Percentiles rank a stretch among this genome's conserved stretches.
Evolutionary conservation across 192 early-diverging fungal genomes (phyloP).

Genomic region (Rhizoclosmatium sp.): DNA sequence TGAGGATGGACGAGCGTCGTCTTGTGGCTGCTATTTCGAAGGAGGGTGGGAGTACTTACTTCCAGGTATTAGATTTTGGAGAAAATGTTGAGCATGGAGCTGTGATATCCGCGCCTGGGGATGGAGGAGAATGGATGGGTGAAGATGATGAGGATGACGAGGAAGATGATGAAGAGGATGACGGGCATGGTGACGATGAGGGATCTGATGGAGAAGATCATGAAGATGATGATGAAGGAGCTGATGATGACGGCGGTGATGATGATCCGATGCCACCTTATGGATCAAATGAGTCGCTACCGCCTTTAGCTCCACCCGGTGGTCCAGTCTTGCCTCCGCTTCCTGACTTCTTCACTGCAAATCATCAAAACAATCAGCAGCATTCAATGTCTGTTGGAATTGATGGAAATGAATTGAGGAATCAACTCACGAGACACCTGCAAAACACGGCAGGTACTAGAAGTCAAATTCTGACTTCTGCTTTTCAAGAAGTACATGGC

Average conservation of each 20-base stretch:
- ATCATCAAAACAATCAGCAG: too few species aligned
- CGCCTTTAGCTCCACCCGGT: too few species aligned
- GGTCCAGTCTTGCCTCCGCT: too few species aligned
- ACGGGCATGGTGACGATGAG: slow-evolving; percentile 13
- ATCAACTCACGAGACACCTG: too few species aligned
- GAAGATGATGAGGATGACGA: slow-evolving; percentile 36
- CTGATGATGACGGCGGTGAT: not conserved
- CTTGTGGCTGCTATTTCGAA: slow-evolving; percentile 73
- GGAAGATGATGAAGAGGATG: slow-evolving; percentile 38
- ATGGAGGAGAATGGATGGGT: slow-evolving; percentile 30
- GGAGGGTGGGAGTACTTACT: slow-evolving; percentile 69
- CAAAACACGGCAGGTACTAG: too few species aligned
- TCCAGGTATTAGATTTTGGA: slow-evolving; percentile 86
- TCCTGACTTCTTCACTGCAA: too few species aligned
- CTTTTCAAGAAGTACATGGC: too few species aligned
- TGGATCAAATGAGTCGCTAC: too few species aligned
- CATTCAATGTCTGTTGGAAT: too few species aligned
- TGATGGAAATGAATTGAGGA: too few species aligned
- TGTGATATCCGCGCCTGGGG: slow-evolving; percentile 44
- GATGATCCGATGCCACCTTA: too few species aligned
- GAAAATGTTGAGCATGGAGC: slow-evolving; percentile 64
- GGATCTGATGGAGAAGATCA: not conserved
- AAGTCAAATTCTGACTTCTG: too few species aligned
- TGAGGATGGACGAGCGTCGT: slow-evolving; percentile 85
- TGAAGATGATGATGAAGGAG: slow-evolving; percentile 5